A percentile compares a stretch with the other conserved stretches of the same genome.
Conservation (phyloP, 2,329 filamentous ascomycete genomes). For the Purpureocillium takamizusanense region DNA sequence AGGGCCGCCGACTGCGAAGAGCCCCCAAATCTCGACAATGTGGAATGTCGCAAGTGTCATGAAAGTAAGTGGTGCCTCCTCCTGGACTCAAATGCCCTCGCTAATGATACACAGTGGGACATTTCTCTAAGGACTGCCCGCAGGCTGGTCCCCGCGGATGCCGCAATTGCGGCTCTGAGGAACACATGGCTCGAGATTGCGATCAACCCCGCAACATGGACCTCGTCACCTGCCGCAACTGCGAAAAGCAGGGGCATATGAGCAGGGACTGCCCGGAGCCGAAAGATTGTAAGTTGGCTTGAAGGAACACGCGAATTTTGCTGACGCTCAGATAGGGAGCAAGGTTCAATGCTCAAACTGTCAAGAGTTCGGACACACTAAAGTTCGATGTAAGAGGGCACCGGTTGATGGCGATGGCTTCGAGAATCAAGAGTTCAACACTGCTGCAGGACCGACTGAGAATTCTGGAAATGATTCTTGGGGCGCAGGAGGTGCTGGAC, state of each 20-base stretch:
- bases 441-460: background rate
- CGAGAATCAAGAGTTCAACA: background rate
- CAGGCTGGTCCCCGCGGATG: conserved; percentile 46
- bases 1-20: conserved; percentile 43
- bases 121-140: conserved; percentile 56
- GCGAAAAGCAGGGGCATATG: conserved; percentile 50
- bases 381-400: conserved; percentile 25
- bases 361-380: conserved; percentile 28
- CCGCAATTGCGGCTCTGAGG: conserved; percentile 56
- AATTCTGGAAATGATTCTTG: background rate
- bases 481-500: background rate
- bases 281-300: conserved; percentile 22
- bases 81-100: background rate
- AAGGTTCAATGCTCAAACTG: conserved; percentile 30
- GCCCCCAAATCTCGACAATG: conserved; percentile 50
- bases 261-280: conserved; percentile 55
- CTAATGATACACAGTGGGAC: conserved; percentile 35
- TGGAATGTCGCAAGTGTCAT: conserved; percentile 58
- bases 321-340: conserved; percentile 22
- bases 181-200: conserved; percentile 46
- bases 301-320: background rate
- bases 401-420: conserved; percentile 3
- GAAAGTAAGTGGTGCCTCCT: conserved; percentile 37
- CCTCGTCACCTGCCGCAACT: conserved; percentile 50
- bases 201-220: conserved; percentile 33